Evolutionary conservation across 176 grass and related monocot genomes (phyloP).

Genomic region (Triticum timopheevii): DNA sequence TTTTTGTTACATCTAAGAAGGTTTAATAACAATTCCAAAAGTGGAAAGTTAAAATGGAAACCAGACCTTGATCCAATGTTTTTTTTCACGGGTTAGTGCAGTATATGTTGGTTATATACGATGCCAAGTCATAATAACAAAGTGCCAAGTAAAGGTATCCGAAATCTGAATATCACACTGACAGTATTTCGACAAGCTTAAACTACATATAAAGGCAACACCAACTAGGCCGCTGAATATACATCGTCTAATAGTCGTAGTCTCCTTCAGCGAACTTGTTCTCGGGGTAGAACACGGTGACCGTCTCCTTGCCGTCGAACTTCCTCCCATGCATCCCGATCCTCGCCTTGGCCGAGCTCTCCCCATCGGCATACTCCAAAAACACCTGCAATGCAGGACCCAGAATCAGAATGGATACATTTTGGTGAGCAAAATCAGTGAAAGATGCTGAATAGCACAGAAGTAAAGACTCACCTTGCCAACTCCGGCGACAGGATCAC

Average conservation of each 20-base stretch:
- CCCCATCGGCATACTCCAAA: slow-evolving; percentile 86
- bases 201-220: not conserved
- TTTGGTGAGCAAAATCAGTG: not conserved
- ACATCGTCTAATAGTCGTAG: slow-evolving; percentile 45
- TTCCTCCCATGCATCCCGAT: slow-evolving; percentile 67
- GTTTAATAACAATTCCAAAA: no score
- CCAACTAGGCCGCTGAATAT: not conserved
- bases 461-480: slow-evolving; percentile 65
- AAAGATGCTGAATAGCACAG: not conserved
- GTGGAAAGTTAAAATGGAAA: no score
- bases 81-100: no score
- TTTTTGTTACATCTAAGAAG: no score
- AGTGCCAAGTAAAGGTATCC: not conserved
- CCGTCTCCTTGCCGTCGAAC: slow-evolving; percentile 74
- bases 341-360: slow-evolving; percentile 63
- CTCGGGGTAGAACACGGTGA: slow-evolving; percentile 72
- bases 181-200: not conserved
- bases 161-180: not conserved
- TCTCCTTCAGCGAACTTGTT: slow-evolving; percentile 67
- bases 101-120: no score
- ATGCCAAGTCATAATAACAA: no score
- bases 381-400: slow-evolving; percentile 52
- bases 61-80: no score
- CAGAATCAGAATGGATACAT: not conserved
- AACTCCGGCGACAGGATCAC: slow-evolving; percentile 62